Percentiles rank a stretch among this genome's conserved stretches.
Evolutionary conservation across 2,329 filamentous ascomycete species (phyloP).

Genomic region (Sordariomycetes sp.): DNA sequence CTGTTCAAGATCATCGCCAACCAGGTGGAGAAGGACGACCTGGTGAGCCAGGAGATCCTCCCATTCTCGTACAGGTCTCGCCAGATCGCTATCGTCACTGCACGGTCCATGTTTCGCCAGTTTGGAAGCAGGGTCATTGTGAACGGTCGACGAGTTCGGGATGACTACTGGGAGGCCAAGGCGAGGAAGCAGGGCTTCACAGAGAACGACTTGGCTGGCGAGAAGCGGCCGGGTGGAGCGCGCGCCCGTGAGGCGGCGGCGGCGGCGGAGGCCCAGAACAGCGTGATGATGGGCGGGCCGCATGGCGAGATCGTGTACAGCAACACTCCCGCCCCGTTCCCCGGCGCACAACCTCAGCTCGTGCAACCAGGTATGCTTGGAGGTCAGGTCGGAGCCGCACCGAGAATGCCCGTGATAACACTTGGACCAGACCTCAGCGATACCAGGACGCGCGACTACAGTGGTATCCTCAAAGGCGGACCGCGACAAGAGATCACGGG

Average conservation of each 20-base stretch:
- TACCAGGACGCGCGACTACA: slow-evolving; percentile 66
- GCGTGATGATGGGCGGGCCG: slow-evolving; percentile 51
- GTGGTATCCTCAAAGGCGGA: slow-evolving; percentile 63
- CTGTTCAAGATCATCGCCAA: slow-evolving; percentile 96
- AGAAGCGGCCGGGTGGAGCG: slow-evolving; percentile 86
- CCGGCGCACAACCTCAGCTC: slow-evolving; percentile 56
- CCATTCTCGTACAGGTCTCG: slow-evolving; percentile 97
- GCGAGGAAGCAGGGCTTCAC: slow-evolving; percentile 96
- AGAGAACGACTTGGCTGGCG: slow-evolving; percentile 87
- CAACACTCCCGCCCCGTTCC: slow-evolving; percentile 57
- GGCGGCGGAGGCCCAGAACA: slow-evolving; percentile 54
- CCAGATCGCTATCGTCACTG: slow-evolving; percentile 96
- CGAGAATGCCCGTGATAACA: slow-evolving; percentile 77
- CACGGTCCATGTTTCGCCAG: slow-evolving; percentile 96
- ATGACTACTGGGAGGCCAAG: slow-evolving; percentile 98
- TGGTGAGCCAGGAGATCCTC: slow-evolving; percentile 88
- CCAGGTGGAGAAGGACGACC: slow-evolving; percentile 90
- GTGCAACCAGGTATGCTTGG: slow-evolving; percentile 65
- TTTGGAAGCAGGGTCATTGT: slow-evolving; percentile 92
- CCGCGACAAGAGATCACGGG: slow-evolving; percentile 85
- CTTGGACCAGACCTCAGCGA: slow-evolving; percentile 69
- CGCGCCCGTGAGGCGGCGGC: slow-evolving; percentile 72
- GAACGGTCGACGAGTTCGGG: slow-evolving; percentile 79
- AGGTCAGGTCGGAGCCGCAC: slow-evolving; percentile 49
- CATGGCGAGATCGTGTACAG: slow-evolving; percentile 86